Base-by-base conservation (phyloP, 495 filamentous ascomycete species). In the Talaromyces trachyspermus region DNA sequence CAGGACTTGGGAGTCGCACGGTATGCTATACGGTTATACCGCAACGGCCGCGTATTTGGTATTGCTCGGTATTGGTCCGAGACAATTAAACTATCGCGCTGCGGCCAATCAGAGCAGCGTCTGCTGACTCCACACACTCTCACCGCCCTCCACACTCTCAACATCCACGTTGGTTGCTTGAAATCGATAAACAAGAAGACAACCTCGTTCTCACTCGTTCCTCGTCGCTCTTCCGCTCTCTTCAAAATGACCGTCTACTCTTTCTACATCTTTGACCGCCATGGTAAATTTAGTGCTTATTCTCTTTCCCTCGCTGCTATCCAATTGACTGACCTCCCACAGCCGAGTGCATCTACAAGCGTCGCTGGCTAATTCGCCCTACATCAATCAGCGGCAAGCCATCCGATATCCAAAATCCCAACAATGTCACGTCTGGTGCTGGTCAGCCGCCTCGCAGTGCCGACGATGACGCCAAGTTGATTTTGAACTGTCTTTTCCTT, bases 301-400 rank as follows among this genome's bases (percentile, higher is more conserved):
- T 4, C 20, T 18, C 1, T 3, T 42, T 5, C 35, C 14, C 1
- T 18, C 8, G 2, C 45, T 32, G 49, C 30, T 51, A 49, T 26
- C 53, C 53, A 17, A 49, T 41, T 36, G 6, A 50, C 38, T 48
- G 40, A 46, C 29, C 18, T 14, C 25, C 33, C 11, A n/a, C 54
- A 90, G 92, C 94, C 60, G 92, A 97, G 70, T 98, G 92, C 71
- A 91, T 97, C 65, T 98, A 98, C 81, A 86, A 84, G 57, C 84
- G 86, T 54, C 77, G 79, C 58, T 95, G 88, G 86, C 69, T 72
- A 24, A 69, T 71, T 37, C 68, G 67, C 48, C 76, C 77, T 49
- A 53, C 58, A 50, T 71, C 62, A 6, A 60, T 65, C 27, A 54
- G 54, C 37, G 64, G 66, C 23, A 77, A 69, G 50, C 33, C 48